A percentile compares a stretch with the other conserved stretches of the same genome.
phyloP scores from a whole-genome alignment of 768 basidiomycete genomes.

The Russula brevipes region DNA sequence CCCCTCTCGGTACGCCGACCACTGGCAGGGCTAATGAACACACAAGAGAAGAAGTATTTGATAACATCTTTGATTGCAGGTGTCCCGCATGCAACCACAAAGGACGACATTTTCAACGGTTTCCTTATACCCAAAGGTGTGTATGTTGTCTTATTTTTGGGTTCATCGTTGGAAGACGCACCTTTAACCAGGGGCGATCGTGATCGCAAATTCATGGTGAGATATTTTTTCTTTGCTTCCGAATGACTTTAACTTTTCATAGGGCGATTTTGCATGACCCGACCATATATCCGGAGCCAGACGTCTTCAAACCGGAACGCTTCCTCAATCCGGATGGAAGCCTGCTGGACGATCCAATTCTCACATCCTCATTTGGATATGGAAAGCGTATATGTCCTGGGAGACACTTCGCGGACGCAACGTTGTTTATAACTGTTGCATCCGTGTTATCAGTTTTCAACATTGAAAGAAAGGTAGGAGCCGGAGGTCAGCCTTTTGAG shows the following conservation, averaged over 20 bases:
- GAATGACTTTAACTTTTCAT: neutral
- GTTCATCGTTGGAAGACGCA: no score
- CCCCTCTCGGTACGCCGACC: neutral
- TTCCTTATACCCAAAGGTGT: neutral
- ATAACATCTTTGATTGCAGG: neutral
- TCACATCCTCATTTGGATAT: neutral
- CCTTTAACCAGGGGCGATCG: neutral
- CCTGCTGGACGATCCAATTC: neutral
- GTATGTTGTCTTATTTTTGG: neutral
- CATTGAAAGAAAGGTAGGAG: neutral
- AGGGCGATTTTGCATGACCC: neutral
- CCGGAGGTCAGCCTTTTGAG: neutral
- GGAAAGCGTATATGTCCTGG: neutral
- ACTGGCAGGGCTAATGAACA: no score
- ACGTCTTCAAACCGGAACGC: neutral
- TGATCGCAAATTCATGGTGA: neutral
- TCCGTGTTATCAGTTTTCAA: neutral
- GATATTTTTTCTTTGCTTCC: neutral
- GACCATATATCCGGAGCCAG: neutral
- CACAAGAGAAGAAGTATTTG: no score
- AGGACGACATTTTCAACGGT: neutral
- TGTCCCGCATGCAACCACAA: neutral
- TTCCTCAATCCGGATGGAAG: neutral
- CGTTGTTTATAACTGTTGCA: neutral
- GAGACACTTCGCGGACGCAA: neutral